Percentiles rank a stretch among this genome's conserved stretches.
phyloP scores from a whole-genome alignment of 768 basidiomycete species.

The Lentinula detonsa region DNA sequence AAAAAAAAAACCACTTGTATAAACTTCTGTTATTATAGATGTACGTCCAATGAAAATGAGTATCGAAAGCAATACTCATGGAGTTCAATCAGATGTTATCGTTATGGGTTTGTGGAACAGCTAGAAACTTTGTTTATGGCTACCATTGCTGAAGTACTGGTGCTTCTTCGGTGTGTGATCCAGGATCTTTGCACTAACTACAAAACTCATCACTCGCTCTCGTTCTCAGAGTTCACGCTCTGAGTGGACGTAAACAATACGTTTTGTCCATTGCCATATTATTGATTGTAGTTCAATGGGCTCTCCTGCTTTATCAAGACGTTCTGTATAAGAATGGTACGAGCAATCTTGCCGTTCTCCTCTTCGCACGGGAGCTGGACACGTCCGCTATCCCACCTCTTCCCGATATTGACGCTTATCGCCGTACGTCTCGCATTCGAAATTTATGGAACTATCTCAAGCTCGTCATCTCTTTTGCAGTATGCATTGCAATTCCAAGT shows the following conservation, averaged over 20 bases:
- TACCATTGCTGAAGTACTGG: constrained; percentile 6
- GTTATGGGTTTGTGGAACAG: constrained; percentile 8
- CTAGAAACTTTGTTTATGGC: constrained; percentile 8
- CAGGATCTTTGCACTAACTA: not conserved
- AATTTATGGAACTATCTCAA: not conserved
- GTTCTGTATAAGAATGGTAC: constrained; percentile 3
- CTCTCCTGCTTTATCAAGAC: constrained; percentile 5
- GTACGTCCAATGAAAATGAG: not conserved
- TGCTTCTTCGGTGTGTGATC: constrained; percentile 1
- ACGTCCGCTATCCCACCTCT: not conserved
- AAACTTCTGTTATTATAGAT: not conserved
- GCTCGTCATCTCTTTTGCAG: not conserved
- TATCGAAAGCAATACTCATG: not conserved
- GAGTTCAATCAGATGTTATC: not conserved
- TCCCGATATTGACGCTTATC: constrained; percentile 8
- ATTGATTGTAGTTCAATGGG: constrained; percentile 7
- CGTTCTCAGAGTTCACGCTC: constrained; percentile 3
- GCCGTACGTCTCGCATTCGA: not conserved
- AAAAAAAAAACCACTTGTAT: not conserved
- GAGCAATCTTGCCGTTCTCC: not conserved
- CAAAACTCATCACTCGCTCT: not conserved
- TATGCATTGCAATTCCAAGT: constrained; percentile 7
- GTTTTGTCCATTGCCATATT: not conserved
- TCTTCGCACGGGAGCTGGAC: not conserved
- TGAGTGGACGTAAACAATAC: constrained; percentile 1